phyloP scores from a whole-genome alignment of 495 filamentous ascomycete species.

The Aspergillus haitiensis region DNA sequence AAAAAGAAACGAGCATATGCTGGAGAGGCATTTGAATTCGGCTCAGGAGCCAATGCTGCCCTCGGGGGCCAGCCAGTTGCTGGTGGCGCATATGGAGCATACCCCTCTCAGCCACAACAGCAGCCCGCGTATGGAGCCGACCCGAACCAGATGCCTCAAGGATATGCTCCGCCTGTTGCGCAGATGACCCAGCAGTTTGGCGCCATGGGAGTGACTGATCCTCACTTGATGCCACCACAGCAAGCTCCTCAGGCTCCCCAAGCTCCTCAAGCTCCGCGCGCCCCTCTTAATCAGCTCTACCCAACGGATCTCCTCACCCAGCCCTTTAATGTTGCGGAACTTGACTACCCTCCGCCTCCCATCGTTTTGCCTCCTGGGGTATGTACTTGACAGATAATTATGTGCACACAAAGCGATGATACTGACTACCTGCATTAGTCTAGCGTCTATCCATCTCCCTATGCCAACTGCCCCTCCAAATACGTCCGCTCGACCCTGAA shows the following conservation, averaged over 20 bases:
- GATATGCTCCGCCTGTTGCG: constrained; percentile 58
- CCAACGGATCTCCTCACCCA: constrained; percentile 88
- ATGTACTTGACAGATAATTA: constrained; percentile 37
- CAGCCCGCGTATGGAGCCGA: constrained; percentile 56
- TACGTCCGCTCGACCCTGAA: constrained; percentile 95
- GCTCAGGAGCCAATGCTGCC: constrained; percentile 81
- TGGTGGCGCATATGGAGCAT: constrained; percentile 58
- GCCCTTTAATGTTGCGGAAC: constrained; percentile 89
- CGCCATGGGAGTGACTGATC: constrained; percentile 71
- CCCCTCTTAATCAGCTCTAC: constrained; percentile 80
- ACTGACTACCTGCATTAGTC: constrained; percentile 55
- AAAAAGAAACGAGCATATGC: constrained; percentile 93
- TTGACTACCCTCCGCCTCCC: constrained; percentile 88
- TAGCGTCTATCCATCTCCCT: constrained; percentile 86
- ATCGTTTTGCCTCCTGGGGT: constrained; percentile 92
- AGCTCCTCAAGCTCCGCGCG: constrained; percentile 46
- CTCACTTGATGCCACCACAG: constrained; percentile 56
- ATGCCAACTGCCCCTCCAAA: constrained; percentile 90
- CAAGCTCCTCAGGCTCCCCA: constrained; percentile 51
- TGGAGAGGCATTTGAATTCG: constrained; percentile 91
- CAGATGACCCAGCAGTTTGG: constrained; percentile 82
- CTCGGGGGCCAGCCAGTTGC: constrained; percentile 57
- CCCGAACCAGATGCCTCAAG: constrained; percentile 50
- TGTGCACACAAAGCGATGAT: constrained; percentile 13
- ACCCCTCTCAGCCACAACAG: constrained; percentile 54